These are phyloP conservation scores for Myxozyma neotropica DNA, from an alignment of 805 yeast species.

Conservation along the genomic window DNA sequence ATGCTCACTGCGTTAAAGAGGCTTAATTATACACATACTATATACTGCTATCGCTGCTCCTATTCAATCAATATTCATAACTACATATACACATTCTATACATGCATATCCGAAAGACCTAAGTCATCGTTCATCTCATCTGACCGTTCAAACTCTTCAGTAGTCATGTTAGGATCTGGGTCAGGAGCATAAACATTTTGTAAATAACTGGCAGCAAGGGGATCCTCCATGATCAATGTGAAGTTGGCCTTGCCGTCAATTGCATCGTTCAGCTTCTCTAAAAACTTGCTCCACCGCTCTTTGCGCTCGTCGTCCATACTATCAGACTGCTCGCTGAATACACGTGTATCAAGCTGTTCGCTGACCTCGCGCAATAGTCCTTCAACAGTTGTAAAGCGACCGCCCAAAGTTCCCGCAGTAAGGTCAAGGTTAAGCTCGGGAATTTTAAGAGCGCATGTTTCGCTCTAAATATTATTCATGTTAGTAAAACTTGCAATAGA, in stretches of 20 bases:
- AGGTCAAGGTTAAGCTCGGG: conserved; percentile 91
- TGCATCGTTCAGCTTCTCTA: conserved; percentile 74
- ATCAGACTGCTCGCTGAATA: conserved; percentile 83
- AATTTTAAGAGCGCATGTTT: conserved; percentile 80
- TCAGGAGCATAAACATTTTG: conserved; percentile 99
- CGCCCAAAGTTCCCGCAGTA: conserved; percentile 96
- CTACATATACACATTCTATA: conserved; percentile 24
- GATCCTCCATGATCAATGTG: conserved; percentile 89
- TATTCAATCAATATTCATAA: not conserved
- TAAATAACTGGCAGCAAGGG: conserved; percentile 90
- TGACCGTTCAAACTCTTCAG: conserved; percentile 89
- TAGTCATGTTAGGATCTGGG: conserved; percentile 90
- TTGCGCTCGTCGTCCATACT: conserved; percentile 82
- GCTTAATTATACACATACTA: not conserved
- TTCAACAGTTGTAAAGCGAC: conserved; percentile 95
- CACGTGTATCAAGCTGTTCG: conserved; percentile 85
- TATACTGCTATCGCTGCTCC: not conserved
- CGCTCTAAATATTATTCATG: conserved; percentile 49
- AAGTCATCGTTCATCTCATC: conserved; percentile 86
- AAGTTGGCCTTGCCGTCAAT: conserved; percentile 78
- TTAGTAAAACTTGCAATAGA: not conserved
- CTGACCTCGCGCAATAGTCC: conserved; percentile 86
- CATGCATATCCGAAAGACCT: conserved; percentile 61
- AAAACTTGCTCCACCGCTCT: conserved; percentile 80
- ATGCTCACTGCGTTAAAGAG: no score